These are phyloP conservation scores for Tricholoma terreum DNA, from an alignment of 768 basidiomycete genomes.

Conservation along the genomic window DNA sequence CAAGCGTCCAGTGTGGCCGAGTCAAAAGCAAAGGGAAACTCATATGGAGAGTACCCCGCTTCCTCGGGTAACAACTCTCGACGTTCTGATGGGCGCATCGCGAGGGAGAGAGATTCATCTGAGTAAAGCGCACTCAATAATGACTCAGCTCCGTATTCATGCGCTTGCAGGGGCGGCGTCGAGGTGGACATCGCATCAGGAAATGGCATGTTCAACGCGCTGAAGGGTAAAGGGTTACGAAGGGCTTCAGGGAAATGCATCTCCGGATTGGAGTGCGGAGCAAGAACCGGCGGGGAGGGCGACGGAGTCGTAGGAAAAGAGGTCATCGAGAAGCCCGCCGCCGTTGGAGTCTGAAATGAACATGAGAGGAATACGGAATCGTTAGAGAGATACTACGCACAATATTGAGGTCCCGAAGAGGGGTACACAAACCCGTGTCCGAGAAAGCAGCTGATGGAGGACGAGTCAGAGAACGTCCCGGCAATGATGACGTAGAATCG, in stretches of 20 bases:
- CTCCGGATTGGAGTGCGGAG: background rate
- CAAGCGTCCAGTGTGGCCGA: background rate
- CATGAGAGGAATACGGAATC: background rate
- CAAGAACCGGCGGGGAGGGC: background rate
- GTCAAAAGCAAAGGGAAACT: background rate
- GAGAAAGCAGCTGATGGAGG: conserved; percentile 20
- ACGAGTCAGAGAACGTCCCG: conserved; percentile 14
- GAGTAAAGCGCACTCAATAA: conserved; percentile 12
- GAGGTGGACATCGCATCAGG: background rate
- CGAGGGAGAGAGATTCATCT: conserved; percentile 4
- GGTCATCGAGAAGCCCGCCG: conserved; percentile 16
- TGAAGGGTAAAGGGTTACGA: conserved; percentile 9
- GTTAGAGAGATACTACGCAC: conserved; percentile 20
- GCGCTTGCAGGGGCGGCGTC: background rate
- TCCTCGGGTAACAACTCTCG: background rate
- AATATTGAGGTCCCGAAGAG: conserved; percentile 24
- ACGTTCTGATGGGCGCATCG: background rate
- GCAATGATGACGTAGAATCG: conserved; percentile 7
- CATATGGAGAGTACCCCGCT: background rate
- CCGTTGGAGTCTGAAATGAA: conserved; percentile 24
- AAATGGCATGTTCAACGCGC: conserved; percentile 3
- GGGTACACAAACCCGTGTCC: conserved; percentile 18
- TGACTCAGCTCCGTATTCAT: background rate
- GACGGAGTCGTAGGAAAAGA: background rate
- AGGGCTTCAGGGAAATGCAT: conserved; percentile 2